Conservation (phyloP, 2,329 filamentous ascomycete species). For the Diaporthe citrichinensis region DNA sequence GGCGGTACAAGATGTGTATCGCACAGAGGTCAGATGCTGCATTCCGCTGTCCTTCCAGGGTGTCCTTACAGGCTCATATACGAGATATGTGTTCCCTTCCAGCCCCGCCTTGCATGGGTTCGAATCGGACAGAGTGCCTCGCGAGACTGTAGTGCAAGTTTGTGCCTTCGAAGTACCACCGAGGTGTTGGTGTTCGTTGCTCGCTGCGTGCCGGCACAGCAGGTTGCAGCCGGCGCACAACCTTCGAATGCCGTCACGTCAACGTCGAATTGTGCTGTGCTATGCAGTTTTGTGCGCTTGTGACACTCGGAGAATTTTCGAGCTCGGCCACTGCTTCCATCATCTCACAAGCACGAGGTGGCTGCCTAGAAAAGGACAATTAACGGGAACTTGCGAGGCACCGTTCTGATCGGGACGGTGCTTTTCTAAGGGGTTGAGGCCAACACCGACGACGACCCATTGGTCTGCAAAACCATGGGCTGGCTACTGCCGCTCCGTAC, state of each 20-base stretch:
- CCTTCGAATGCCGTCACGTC: conserved; percentile 36
- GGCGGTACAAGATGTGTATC: conserved; percentile 30
- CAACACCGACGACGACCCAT: conserved; percentile 17
- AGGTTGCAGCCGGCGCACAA: conserved; percentile 27
- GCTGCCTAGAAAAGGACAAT: not conserved
- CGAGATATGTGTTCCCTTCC: conserved; percentile 29
- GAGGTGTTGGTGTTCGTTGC: conserved; percentile 26
- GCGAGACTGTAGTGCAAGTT: conserved; percentile 39
- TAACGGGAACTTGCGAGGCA: not conserved
- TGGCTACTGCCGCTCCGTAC: conserved; percentile 34
- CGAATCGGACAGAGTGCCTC: conserved; percentile 30
- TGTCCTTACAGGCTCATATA: conserved; percentile 39
- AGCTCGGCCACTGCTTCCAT: conserved; percentile 36
- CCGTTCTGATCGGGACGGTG: not conserved
- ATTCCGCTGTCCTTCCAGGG: conserved; percentile 8
- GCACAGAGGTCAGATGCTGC: conserved; percentile 37
- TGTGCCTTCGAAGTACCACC: conserved; percentile 36
- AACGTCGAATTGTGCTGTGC: conserved; percentile 33
- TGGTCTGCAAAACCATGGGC: conserved; percentile 10
- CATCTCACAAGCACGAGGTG: conserved; percentile 37
- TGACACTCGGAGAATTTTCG: conserved; percentile 41
- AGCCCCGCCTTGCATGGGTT: conserved; percentile 27
- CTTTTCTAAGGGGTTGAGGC: conserved; percentile 1
- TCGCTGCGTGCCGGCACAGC: conserved; percentile 25
- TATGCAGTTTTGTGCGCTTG: conserved; percentile 24